A percentile compares a stretch with the other conserved stretches of the same genome.
These are phyloP conservation scores for Mycena galopus DNA, from an alignment of 768 basidiomycete genomes.

Conservation along the genomic window DNA sequence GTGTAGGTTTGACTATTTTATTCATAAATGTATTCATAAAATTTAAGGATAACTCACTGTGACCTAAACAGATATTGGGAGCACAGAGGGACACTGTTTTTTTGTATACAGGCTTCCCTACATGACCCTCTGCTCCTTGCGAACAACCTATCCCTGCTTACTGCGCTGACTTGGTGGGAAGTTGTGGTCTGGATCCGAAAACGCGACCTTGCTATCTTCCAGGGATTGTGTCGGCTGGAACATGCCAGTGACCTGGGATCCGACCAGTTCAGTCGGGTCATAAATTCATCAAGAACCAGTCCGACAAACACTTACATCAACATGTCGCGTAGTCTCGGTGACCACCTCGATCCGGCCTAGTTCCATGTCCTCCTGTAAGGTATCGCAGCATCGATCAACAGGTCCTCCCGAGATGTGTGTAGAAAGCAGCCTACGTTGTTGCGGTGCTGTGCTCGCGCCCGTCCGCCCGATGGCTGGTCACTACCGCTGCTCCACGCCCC, in stretches of 20 bases:
- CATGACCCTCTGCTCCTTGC: too few relatives aligned
- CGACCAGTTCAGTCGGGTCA: not conserved
- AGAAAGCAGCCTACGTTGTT: not conserved
- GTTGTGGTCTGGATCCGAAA: not conserved
- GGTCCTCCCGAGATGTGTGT: not conserved
- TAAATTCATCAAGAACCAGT: not conserved
- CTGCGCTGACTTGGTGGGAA: not conserved
- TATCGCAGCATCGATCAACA: not conserved
- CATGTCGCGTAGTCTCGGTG: not conserved
- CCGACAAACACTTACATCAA: not conserved
- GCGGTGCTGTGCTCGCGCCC: not conserved
- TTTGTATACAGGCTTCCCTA: too few relatives aligned
- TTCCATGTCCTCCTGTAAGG: not conserved
- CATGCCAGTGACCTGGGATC: not conserved
- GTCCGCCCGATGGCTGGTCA: too few relatives aligned
- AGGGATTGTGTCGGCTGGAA: not conserved
- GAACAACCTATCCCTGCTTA: not conserved
- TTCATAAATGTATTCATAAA: too few relatives aligned
- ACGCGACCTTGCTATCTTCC: not conserved
- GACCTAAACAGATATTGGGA: too few relatives aligned
- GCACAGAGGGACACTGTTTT: too few relatives aligned
- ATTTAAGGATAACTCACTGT: too few relatives aligned
- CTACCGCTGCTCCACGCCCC: not conserved
- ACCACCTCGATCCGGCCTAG: not conserved
- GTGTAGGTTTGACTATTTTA: too few relatives aligned